phyloP scores from a whole-genome alignment of 306 rosid species.

The Quercus parvula region DNA sequence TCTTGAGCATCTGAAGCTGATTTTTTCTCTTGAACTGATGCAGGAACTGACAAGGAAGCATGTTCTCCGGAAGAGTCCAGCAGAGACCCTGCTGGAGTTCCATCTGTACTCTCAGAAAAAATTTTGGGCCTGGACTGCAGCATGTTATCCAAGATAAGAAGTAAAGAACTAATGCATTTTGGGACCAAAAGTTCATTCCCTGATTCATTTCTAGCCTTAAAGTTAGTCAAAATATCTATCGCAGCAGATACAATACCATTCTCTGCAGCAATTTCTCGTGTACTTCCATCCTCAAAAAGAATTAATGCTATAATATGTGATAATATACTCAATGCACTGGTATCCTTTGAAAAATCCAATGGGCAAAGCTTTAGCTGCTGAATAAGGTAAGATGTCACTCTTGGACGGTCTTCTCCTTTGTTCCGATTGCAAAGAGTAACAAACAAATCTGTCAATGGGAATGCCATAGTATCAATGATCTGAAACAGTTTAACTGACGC shows the following conservation, averaged over 20 bases:
- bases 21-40: conserved; percentile 41
- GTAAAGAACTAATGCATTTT: conserved; percentile 79
- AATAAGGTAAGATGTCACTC: conserved; percentile 78
- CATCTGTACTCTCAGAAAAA: conserved; percentile 55
- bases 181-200: conserved; percentile 60
- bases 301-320: conserved; percentile 78
- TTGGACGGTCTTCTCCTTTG: conserved; percentile 90
- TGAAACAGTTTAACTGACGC: conserved; percentile 77
- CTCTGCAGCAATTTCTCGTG: conserved; percentile 82
- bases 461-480: conserved; percentile 84
- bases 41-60: conserved; percentile 45
- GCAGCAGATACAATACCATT: conserved; percentile 65
- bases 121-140: conserved; percentile 68
- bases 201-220: conserved; percentile 62
- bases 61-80: conserved; percentile 57
- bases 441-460: conserved; percentile 89
- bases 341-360: conserved; percentile 67
- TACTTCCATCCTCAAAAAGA: conserved; percentile 83
- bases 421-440: conserved; percentile 79
- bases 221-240: conserved; percentile 66
- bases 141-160: conserved; percentile 92
- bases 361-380: conserved; percentile 93
- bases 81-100: conserved; percentile 45
- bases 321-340: conserved; percentile 69
- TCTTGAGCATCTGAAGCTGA: conserved; percentile 36